Percentiles rank a stretch among this genome's conserved stretches.
Conservation (phyloP, 202 grass and related monocot genomes). For the Brachypodium distachyon region DNA sequence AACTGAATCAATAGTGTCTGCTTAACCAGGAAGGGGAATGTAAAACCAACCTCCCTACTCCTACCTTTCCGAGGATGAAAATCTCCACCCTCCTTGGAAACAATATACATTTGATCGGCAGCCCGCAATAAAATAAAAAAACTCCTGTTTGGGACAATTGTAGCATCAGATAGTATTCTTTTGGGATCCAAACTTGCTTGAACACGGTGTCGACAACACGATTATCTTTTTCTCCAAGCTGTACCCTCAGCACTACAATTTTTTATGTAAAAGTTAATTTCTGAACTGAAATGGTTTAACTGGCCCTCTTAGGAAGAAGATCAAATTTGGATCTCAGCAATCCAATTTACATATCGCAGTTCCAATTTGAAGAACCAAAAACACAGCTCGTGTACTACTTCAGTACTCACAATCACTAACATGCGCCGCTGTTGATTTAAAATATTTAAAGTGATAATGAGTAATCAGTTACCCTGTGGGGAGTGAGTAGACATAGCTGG, state of each 20-base stretch:
- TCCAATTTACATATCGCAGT: neutral
- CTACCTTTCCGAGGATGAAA: neutral
- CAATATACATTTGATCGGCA: slow-evolving; percentile 20
- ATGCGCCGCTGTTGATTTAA: no score
- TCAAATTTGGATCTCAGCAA: neutral
- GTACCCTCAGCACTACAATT: slow-evolving; percentile 28
- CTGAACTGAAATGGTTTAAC: no score
- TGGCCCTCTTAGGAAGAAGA: no score
- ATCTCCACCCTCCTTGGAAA: slow-evolving; percentile 11
- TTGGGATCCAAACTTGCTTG: slow-evolving; percentile 34
- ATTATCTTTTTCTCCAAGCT: slow-evolving; percentile 36
- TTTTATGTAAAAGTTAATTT: neutral
- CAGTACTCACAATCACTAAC: neutral
- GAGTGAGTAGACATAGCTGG: slow-evolving; percentile 45
- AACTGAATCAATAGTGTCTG: slow-evolving; percentile 49
- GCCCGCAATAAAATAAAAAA: slow-evolving; percentile 32
- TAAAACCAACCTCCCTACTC: slow-evolving; percentile 39
- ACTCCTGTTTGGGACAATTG: neutral
- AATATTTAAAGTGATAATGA: no score
- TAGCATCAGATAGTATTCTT: neutral
- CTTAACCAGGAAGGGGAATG: slow-evolving; percentile 43
- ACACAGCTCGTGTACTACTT: neutral
- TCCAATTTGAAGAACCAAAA: neutral
- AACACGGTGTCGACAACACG: slow-evolving; percentile 17
- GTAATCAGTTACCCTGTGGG: slow-evolving; percentile 26